Conservation (phyloP, 2,329 filamentous ascomycete genomes). For the Colletotrichum salicis region DNA sequence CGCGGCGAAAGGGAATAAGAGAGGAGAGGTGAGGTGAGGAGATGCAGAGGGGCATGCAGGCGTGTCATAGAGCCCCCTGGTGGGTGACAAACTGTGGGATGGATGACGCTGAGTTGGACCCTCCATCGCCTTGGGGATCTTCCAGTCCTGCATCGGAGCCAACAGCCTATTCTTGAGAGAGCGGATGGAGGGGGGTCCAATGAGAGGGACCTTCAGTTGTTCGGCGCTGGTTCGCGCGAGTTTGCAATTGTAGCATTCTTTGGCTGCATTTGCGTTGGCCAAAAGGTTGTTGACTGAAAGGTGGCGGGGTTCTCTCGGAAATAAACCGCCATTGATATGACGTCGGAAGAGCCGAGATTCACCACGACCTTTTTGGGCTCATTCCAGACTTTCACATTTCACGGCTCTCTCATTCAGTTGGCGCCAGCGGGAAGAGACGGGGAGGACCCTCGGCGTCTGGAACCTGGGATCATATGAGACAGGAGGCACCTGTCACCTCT, state of each 20-base stretch:
- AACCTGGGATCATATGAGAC: neutral
- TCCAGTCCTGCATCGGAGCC: neutral
- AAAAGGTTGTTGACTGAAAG: neutral
- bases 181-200: neutral
- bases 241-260: neutral
- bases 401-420: neutral
- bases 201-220: neutral
- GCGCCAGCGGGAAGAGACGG: neutral
- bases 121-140: neutral
- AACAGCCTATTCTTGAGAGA: neutral
- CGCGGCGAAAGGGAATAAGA: neutral
- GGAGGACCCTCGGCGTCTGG: constrained; percentile 27
- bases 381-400: neutral
- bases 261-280: neutral
- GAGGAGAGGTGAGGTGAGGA: neutral
- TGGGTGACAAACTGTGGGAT: neutral
- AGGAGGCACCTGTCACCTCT: neutral
- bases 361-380: neutral
- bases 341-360: constrained; percentile 8
- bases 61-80: neutral
- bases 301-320: constrained; percentile 8
- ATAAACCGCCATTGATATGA: constrained; percentile 12
- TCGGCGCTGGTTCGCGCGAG: neutral
- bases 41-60: neutral
- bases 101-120: constrained; percentile 3